Conservation (phyloP, 2,329 filamentous ascomycete species). For the Phialophora verrucosa region DNA sequence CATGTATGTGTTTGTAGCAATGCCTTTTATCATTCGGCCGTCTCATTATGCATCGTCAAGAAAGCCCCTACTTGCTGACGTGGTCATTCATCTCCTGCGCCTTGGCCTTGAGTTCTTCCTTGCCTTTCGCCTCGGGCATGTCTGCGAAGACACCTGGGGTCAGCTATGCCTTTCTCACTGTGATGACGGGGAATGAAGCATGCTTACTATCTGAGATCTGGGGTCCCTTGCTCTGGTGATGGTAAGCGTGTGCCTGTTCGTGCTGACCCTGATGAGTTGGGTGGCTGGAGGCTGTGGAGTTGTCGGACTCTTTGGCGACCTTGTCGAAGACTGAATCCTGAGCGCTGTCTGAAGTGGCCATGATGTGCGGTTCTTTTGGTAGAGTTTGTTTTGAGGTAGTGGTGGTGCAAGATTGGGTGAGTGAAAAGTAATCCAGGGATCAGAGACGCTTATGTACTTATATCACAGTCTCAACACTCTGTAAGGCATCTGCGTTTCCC, state of each 20-base stretch:
- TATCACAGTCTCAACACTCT: too few species aligned
- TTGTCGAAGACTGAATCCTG: slow-evolving; percentile 48
- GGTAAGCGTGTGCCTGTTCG: slow-evolving; percentile 44
- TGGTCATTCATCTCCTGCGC: slow-evolving; percentile 70
- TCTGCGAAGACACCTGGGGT: slow-evolving; percentile 45
- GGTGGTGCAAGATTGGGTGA: not conserved
- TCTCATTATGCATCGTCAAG: not conserved
- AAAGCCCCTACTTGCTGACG: not conserved
- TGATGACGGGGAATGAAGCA: slow-evolving; percentile 18
- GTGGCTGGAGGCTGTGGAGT: slow-evolving; percentile 47
- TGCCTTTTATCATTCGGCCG: slow-evolving; percentile 1
- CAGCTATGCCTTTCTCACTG: not conserved
- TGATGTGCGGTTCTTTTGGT: slow-evolving; percentile 32
- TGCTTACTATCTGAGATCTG: slow-evolving; percentile 52
- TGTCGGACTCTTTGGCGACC: slow-evolving; percentile 47
- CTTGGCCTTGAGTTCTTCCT: slow-evolving; percentile 70
- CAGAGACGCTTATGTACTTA: slow-evolving; percentile 7
- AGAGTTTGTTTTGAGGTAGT: not conserved
- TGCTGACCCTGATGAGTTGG: slow-evolving; percentile 42
- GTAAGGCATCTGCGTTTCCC: slow-evolving; percentile 9
- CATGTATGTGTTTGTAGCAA: not conserved
- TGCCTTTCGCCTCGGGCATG: slow-evolving; percentile 53
- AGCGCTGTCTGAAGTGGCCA: slow-evolving; percentile 12
- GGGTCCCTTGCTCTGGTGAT: slow-evolving; percentile 53
- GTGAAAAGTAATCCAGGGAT: not conserved